These are phyloP conservation scores for Ceratorhiza oryzae-sativae DNA, from an alignment of 1,284 basidiomycete species.

Conservation along the genomic window DNA sequence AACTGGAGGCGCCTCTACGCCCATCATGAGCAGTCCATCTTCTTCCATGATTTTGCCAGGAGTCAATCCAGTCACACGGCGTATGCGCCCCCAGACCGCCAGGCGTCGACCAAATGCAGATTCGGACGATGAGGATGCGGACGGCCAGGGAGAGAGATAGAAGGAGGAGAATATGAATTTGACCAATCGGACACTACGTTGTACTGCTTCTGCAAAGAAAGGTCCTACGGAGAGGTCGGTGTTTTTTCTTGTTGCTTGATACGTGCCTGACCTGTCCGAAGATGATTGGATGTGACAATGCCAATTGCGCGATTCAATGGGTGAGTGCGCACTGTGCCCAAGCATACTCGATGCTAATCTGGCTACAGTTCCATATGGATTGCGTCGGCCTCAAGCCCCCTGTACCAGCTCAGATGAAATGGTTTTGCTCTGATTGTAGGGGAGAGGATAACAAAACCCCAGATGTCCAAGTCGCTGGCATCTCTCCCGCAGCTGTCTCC, in stretches of 20 bases:
- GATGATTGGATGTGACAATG: slow-evolving; percentile 76
- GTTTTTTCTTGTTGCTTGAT: slow-evolving; percentile 7
- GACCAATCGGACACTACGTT: slow-evolving; percentile 59
- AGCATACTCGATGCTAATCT: neutral
- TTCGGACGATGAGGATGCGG: slow-evolving; percentile 58
- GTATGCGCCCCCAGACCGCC: slow-evolving; percentile 29
- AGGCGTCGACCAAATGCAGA: slow-evolving; percentile 54
- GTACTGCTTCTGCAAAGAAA: slow-evolving; percentile 72
- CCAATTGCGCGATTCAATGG: slow-evolving; percentile 75
- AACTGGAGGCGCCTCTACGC: slow-evolving; percentile 51
- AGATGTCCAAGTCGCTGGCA: slow-evolving; percentile 34
- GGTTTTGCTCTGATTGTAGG: slow-evolving; percentile 47
- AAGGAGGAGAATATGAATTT: slow-evolving; percentile 54
- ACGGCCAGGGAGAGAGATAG: slow-evolving; percentile 55
- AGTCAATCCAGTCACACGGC: slow-evolving; percentile 18
- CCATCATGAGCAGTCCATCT: slow-evolving; percentile 52
- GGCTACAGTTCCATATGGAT: slow-evolving; percentile 46
- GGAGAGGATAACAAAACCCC: slow-evolving; percentile 28
- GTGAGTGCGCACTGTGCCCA: slow-evolving; percentile 53
- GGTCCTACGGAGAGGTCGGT: slow-evolving; percentile 68
- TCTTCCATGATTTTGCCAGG: slow-evolving; percentile 44
- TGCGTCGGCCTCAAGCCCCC: slow-evolving; percentile 47
- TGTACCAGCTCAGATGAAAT: slow-evolving; percentile 45
- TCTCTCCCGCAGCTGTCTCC: slow-evolving; percentile 28
- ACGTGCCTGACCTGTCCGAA: slow-evolving; percentile 45